These are phyloP conservation scores for Golubevia sp. DNA, from an alignment of 1,284 basidiomycete genomes.

Conservation along the genomic window DNA sequence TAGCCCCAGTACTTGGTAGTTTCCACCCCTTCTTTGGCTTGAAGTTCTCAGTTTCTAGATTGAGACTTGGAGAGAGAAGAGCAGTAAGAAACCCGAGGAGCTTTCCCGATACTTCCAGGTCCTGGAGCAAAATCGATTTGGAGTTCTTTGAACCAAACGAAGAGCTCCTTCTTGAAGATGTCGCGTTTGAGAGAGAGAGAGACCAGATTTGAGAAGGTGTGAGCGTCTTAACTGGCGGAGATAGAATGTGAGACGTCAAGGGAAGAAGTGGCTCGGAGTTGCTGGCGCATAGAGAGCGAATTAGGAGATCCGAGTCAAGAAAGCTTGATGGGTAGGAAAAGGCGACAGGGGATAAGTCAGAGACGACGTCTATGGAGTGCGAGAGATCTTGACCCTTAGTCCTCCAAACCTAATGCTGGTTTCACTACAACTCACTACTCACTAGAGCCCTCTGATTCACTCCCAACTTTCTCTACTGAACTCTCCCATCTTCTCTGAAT, in stretches of 20 bases:
- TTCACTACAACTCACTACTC: too few species aligned
- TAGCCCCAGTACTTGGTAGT: conserved; percentile 9
- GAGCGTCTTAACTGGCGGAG: conserved; percentile 19
- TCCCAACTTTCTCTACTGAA: conserved; percentile 24
- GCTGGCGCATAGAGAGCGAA: conserved; percentile 16
- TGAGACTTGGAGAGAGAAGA: too few species aligned
- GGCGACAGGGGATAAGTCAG: too few species aligned
- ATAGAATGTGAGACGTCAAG: conserved; percentile 25
- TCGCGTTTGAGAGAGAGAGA: conserved; percentile 11
- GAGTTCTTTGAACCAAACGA: conserved; percentile 17
- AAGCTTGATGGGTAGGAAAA: too few species aligned
- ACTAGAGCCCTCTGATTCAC: conserved; percentile 28
- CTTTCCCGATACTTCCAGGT: conserved; percentile 9
- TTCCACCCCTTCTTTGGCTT: not conserved
- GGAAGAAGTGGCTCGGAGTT: conserved; percentile 29
- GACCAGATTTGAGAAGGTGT: conserved; percentile 17
- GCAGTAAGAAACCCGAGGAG: too few species aligned
- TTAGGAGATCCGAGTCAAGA: conserved; percentile 26
- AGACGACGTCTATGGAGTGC: too few species aligned
- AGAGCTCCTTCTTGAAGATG: conserved; percentile 16
- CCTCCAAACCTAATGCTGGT: too few species aligned
- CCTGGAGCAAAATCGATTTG: conserved; percentile 27
- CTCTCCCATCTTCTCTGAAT: conserved; percentile 19
- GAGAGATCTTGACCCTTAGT: too few species aligned
- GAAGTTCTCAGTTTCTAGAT: not conserved